Evolutionary conservation across 805 yeast genomes (phyloP), one percentile per base, ranked within the genome.

Genomic region (Candida nemodendra): DNA sequence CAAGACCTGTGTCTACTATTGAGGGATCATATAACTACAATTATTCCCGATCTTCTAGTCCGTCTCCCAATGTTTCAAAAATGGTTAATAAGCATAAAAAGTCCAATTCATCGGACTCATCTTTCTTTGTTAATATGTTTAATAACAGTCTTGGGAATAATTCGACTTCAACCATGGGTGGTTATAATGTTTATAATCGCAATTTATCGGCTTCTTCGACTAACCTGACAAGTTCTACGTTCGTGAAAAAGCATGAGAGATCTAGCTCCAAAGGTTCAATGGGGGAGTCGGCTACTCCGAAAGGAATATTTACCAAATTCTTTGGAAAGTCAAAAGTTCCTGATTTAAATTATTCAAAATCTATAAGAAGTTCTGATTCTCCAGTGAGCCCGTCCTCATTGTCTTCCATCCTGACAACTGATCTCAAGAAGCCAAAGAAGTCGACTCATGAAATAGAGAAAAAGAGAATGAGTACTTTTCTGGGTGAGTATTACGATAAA

Each of bases 41-140:
- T 27, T 39, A 30, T 9, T 38, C 42, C 27, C 35, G 42, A 2
- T 47, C 61, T 14, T 35, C 61, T 12, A 63, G 71, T 3, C 68
- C 70, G 2, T 59, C 65, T 0, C 59, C 68, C 4, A 59, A 64
- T 8, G 51, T 62, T 2, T 64, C 64, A 26, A 73, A 74, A 18
- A 69, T 82, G 36, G 81, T 82, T 62, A 67, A 84, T 46, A 73
- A 80, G 44, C 87, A 81, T 50, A 71, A 74, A 32, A 72, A 84
- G 39, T 72, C 82, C n/a, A 74, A 72, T 33, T 79, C 85, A 0
- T 74, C 81, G 0, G 83, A 78, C 38, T 68, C 78, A 1, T 69
- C 79, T 0, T 39, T 68, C 2, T 57, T 69, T 39, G 68, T 62
- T 63, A 13, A 41, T 12, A 27, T 65, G 17, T 67, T 65, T 42